Evolutionary conservation across 2,329 filamentous ascomycete genomes (phyloP), one percentile per base, ranked within the genome.

Genomic region (Elsinoe perseae): DNA sequence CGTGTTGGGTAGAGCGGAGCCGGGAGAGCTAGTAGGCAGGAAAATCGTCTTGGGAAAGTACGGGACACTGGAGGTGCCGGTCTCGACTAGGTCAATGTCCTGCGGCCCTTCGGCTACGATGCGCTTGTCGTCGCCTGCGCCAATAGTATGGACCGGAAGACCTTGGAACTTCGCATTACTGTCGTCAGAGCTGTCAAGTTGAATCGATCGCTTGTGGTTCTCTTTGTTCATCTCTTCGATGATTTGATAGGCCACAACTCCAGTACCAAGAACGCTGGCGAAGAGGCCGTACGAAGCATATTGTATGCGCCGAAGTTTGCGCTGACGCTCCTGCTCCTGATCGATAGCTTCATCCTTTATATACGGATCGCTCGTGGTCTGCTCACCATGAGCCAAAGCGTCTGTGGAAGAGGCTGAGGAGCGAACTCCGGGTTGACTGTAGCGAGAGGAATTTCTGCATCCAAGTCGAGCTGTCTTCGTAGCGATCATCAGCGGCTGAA

Each of bases 21-120:
- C 59, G 34, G 57, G 52, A 72, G 71, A 12, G 69, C 67, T 56
- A 27, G 71, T 69, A 8, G 83, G 80, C 1, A 95, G 72, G 14
- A 78, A 75, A 56, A 95, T 80, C 2, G 79, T 83, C 56, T 84
- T 80, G 1, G 91, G 91, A 68, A 95, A 95, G 54, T 80, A 78
- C 1, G 88, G 85, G 2, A 95, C 81, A n/a, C 83, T 85, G 62
- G 78, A 84, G 62, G 91, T 90, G 12, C 89, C 89, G 0, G 90
- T 95, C 14, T 86, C 80, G 0, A 95, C 84, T 42, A 93, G 76
- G 66, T 93, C 87, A 44, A 80, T 77, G 40, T 85, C 85, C 12
- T 86, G 77, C 12, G 58, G 44, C 16, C 66, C 67, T 54, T 74
- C 66, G 0, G 74, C 72, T 9, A 76, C 75, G 62, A 73, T 77